Evolutionary conservation across 306 rosid genomes (phyloP), one percentile per base, ranked within the genome.

Genomic region (Vigna radiata): DNA sequence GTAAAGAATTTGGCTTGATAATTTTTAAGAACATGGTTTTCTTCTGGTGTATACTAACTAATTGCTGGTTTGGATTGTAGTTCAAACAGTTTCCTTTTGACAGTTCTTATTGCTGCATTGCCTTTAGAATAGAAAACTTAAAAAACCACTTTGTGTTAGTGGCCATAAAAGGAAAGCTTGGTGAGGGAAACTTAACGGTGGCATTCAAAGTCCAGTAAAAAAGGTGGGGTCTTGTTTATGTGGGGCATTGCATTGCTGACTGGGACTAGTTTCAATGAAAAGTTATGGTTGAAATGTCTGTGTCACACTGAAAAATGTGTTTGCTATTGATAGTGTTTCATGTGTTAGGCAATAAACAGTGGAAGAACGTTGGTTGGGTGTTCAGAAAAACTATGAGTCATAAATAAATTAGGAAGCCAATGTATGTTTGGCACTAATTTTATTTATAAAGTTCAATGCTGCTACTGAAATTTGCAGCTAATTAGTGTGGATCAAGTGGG

Each of bases 1-100:
- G 85, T 83, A 17, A 77, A 77, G 81, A 50, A 55, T 68, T 64
- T 82, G 84, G 75, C 67, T 71, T 75, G 63, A 15, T 54, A 53
- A 46, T 60, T 68, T 41, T 16, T 1, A 44, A 41, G 53, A 49
- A 41, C 44, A 68, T 1, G 41, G 4, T 18, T 73, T 61, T 53
- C 1, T 44, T 44, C 13, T 44, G 49, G 63, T 68, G 61, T 60
- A 48, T 41, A 8, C 46, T 41, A 41, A 41, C 60, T 0, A 62
- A 13, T 49, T 68, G 33, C 31, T 11, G 64, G 52, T 46, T 66
- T 53, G 19, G 41, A 31, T 33, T 75, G 36, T 17, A 27, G 54
- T 48, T 17, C 19, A 8, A 43, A 44, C 61, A 52, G 44, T 65
- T 48, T 33, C 29, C 33, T 7, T 60, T 44, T 33, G 37, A 37